Evolutionary conservation across 805 yeast species (phyloP), one percentile per base, ranked within the genome.

Genomic region (Wickerhamomyces alni): DNA sequence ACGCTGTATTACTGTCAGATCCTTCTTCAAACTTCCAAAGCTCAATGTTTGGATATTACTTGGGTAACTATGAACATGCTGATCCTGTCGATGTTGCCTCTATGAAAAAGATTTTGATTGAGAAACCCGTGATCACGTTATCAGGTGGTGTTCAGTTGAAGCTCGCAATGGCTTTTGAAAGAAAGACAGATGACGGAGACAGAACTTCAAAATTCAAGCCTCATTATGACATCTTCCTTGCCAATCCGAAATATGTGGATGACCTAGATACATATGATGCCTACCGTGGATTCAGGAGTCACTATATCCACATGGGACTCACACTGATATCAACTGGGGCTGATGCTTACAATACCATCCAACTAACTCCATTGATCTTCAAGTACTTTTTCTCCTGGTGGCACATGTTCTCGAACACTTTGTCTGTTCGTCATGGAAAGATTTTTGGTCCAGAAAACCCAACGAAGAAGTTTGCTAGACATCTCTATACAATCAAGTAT

Each of bases 351-450:
- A 91, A 89, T 61, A 69, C 88, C 1, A 71, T 85, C 33, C 95
- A 89, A 55, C 62, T 91, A 38, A 71, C 88, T 3, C 95, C 96
- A 2, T 66, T 66, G 5, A 72, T 80, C 0, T 69, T 91, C 48
- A 56, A 63, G 8, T 83, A 79, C 43, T 88, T 93, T 63, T 79
- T 77, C 52, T 55, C 60, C 5, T 93, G 98, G 98, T 89, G 96
- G 95, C 62, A 63, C 26, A 72, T 85, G 47, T 91, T 91, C 59
- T 74, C 82, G n/a, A 82, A 91, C 19, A 80, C 82, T 40, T 66
- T 89, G 17, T 96, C 98, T 0, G 74, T 87, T 13, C 72, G 94
- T 37, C 70, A 75, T 34, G 97, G 98, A 0, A 59, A 63, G 2
- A 55, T 93, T 18, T 91, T 87, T 65, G 78, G 77, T 0, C 75